Percentiles rank a stretch among this genome's conserved stretches.
phyloP scores from a whole-genome alignment of 352 stramenopile genomes.

The Phytopythium mirpurense region DNA sequence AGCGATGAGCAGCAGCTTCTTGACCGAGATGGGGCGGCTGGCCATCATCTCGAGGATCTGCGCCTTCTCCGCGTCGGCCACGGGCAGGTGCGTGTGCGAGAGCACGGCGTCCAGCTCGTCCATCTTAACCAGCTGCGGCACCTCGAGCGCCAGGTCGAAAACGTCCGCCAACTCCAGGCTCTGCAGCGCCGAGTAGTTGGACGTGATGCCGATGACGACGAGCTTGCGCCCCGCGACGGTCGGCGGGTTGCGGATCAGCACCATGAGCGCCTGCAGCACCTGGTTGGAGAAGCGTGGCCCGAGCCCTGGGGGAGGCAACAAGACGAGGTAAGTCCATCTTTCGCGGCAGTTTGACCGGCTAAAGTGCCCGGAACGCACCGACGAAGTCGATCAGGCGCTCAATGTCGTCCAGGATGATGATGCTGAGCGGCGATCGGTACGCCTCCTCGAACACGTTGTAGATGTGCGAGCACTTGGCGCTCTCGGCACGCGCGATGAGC shows the following conservation, averaged over 20 bases:
- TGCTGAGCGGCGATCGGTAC: conserved; percentile 96
- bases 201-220: conserved; percentile 95
- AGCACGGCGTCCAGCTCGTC: conserved; percentile 87
- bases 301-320: conserved; percentile 41
- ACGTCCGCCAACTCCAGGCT: conserved; percentile 92
- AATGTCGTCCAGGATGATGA: conserved; percentile 99
- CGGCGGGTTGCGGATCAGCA: conserved; percentile 97
- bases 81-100: conserved; percentile 74
- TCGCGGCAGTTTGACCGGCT: no score
- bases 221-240: conserved; percentile 92
- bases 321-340: conserved; percentile 8
- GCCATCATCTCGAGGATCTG: conserved; percentile 67
- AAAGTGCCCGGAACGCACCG: conserved; percentile 42
- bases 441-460: conserved; percentile 96
- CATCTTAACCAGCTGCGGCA: conserved; percentile 89
- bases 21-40: conserved; percentile 96
- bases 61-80: conserved; percentile 58
- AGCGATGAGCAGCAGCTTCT: conserved; percentile 95
- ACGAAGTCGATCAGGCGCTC: conserved; percentile 98
- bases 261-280: conserved; percentile 97
- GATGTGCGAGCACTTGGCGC: conserved; percentile 92
- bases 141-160: conserved; percentile 92
- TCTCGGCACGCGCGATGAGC: conserved; percentile 95
- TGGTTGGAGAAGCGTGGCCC: conserved; percentile 98
- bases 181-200: conserved; percentile 88